These are phyloP conservation scores for Asterochloris erici DNA, from an alignment of 139 green algal species.

Conservation along the genomic window DNA sequence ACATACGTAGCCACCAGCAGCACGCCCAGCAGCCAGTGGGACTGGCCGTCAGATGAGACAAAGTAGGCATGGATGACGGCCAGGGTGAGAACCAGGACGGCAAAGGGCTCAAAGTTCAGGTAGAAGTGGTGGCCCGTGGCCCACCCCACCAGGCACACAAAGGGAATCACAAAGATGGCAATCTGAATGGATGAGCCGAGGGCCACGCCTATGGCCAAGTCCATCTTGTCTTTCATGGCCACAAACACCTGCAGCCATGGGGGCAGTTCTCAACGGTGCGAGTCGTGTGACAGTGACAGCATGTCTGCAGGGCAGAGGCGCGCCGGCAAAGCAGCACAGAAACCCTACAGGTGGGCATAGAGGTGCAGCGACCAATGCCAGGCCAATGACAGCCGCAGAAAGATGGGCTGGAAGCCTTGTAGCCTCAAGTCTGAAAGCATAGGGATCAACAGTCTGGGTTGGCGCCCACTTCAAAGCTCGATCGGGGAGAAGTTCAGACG, in stretches of 20 bases:
- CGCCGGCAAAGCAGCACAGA: too few relatives aligned
- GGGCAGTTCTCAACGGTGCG: too few relatives aligned
- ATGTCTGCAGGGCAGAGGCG: too few relatives aligned
- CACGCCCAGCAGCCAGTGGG: slow-evolving; percentile 79
- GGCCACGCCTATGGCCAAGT: slow-evolving; percentile 81
- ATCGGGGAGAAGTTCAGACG: too few relatives aligned
- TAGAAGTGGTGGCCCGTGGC: slow-evolving; percentile 60
- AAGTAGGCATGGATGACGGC: slow-evolving; percentile 69
- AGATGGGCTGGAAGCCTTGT: too few relatives aligned
- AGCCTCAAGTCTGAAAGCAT: too few relatives aligned
- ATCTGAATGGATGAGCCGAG: slow-evolving; percentile 84
- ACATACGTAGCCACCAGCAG: slow-evolving; percentile 60
- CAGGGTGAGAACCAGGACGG: slow-evolving; percentile 31
- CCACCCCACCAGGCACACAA: slow-evolving; percentile 78
- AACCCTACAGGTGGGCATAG: too few relatives aligned
- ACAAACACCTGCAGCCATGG: slow-evolving; percentile 60
- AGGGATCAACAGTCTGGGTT: too few relatives aligned
- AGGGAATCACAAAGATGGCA: slow-evolving; percentile 79
- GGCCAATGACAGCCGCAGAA: too few relatives aligned
- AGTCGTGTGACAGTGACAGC: too few relatives aligned
- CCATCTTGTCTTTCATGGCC: slow-evolving; percentile 90
- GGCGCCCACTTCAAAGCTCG: too few relatives aligned
- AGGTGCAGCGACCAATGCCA: too few relatives aligned
- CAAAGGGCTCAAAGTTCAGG: slow-evolving; percentile 70
- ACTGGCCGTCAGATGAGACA: slow-evolving; percentile 61